Evolutionary conservation across 768 basidiomycete species (phyloP), one percentile per base, ranked within the genome.

Genomic region (Termitomyces sp.): DNA sequence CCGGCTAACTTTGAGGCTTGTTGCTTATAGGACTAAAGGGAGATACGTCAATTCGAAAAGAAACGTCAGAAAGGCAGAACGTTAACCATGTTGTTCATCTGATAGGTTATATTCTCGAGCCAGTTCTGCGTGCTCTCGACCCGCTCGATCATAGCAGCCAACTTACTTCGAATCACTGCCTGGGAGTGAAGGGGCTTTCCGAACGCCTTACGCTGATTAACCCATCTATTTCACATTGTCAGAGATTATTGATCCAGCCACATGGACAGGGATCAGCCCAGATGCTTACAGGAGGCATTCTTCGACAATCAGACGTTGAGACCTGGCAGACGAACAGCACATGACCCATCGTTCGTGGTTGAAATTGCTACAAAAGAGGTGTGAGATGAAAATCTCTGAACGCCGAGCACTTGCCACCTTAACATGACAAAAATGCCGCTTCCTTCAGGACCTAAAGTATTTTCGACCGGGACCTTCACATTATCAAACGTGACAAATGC

Each of bases 281-380:
- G 46, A 49, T 22, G 57, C 69, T 55, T 56, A 75, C 84, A 90
- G 87, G 54, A 79, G 68, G 56, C 78, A 79, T 66, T 79, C 78
- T 64, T 80, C 76, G 20, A 79, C 77, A 48, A 79, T 76, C 20
- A 71, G 51, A 33, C 94, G 84, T 63, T 94, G 92, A 54, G 73
- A 72, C 59, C 88, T 79, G 49, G 85, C 85, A 26, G 82, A 85
- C 33, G 81, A 75, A 64, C 90, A 90, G 68, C 82, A 84, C 89
- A 94, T 94, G 54, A 90, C 88, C 92, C 91, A 95, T 67, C 90
- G 87, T 69, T 94, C 94, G 72, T 95, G 93, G 70, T 95, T 96
- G 74, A 96, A 97, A 75, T 97, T 97, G 61, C 84, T 87, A 45
- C 9, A 53, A 45, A 58, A 18, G 38, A 35, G 54, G 10, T 52